Evolutionary conservation across 371 early-diverging fungal species (phyloP).

Genomic region (Mortierella sp.): DNA sequence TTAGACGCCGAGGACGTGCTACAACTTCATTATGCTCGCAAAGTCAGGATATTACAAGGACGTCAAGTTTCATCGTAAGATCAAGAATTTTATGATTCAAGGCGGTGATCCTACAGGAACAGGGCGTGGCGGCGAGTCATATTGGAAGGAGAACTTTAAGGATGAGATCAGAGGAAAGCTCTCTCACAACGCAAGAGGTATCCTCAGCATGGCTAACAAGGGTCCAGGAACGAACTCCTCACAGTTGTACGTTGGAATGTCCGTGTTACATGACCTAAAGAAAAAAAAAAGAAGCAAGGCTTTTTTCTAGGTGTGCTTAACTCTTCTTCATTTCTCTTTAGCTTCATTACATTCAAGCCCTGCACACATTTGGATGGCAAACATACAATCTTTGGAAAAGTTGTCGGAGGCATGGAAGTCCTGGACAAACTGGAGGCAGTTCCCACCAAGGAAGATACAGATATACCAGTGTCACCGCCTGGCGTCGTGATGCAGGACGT

Average conservation of each 20-base stretch:
- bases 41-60: slow-evolving; percentile 86
- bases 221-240: slow-evolving; percentile 89
- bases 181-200: slow-evolving; percentile 81
- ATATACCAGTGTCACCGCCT: slow-evolving; percentile 71
- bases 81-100: slow-evolving; percentile 94
- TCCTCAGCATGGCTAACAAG: slow-evolving; percentile 89
- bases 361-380: slow-evolving; percentile 88
- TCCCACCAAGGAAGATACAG: slow-evolving; percentile 73
- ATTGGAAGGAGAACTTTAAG: slow-evolving; percentile 82
- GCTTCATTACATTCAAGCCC: slow-evolving; percentile 86
- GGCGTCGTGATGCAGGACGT: slow-evolving; percentile 80
- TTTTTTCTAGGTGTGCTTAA: too few relatives aligned
- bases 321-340: slow-evolving; percentile 36
- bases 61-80: slow-evolving; percentile 86
- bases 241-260: slow-evolving; percentile 80
- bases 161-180: slow-evolving; percentile 83
- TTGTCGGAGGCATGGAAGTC: slow-evolving; percentile 86
- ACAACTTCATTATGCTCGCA: slow-evolving; percentile 91
- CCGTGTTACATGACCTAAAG: too few relatives aligned
- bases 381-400: slow-evolving; percentile 91
- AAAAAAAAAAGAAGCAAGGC: too few relatives aligned
- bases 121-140: slow-evolving; percentile 88
- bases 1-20: slow-evolving; percentile 85
- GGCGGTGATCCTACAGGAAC: slow-evolving; percentile 96
- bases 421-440: slow-evolving; percentile 83